Percentiles rank a stretch among this genome's conserved stretches.
These are phyloP conservation scores for Phytomonas sp. DNA, from an alignment of 208 protist species.

Conservation along the genomic window DNA sequence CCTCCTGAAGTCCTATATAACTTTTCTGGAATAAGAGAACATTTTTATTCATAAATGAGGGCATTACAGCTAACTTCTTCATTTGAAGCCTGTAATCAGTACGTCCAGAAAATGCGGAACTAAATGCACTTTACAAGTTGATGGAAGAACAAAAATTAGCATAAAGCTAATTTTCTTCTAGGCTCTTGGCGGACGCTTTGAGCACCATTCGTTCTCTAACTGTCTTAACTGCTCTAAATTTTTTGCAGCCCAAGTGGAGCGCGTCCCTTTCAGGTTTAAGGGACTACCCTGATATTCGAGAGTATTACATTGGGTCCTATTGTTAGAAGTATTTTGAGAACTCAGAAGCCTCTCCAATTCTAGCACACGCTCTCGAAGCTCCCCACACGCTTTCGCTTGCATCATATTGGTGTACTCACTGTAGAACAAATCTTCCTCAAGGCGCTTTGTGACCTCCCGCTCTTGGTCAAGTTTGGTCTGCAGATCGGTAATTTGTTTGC, in stretches of 20 bases:
- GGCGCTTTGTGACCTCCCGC: slow-evolving; percentile 38
- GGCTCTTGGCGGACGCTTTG: neutral
- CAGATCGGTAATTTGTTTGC: slow-evolving; percentile 15
- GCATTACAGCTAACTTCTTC: neutral
- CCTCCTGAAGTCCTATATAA: neutral
- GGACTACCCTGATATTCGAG: neutral
- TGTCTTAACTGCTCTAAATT: slow-evolving; percentile 15
- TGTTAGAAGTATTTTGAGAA: neutral
- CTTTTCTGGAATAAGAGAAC: neutral
- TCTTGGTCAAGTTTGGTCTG: slow-evolving; percentile 30
- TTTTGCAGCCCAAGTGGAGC: slow-evolving; percentile 7
- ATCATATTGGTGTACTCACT: slow-evolving; percentile 79
- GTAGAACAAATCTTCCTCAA: slow-evolving; percentile 79
- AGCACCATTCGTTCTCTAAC: slow-evolving; percentile 22
- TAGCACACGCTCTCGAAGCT: slow-evolving; percentile 38
- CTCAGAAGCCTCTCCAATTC: slow-evolving; percentile 20
- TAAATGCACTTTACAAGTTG: neutral
- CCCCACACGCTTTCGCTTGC: slow-evolving; percentile 65
- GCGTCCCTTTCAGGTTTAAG: neutral
- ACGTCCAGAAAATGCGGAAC: neutral
- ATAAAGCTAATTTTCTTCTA: neutral
- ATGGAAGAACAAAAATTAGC: neutral
- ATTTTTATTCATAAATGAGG: neutral
- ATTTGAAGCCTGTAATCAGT: neutral
- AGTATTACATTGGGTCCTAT: neutral